A percentile compares a stretch with the other conserved stretches of the same genome.
phyloP scores from a whole-genome alignment of 2,329 filamentous ascomycete species.

The Fusarium buharicum region DNA sequence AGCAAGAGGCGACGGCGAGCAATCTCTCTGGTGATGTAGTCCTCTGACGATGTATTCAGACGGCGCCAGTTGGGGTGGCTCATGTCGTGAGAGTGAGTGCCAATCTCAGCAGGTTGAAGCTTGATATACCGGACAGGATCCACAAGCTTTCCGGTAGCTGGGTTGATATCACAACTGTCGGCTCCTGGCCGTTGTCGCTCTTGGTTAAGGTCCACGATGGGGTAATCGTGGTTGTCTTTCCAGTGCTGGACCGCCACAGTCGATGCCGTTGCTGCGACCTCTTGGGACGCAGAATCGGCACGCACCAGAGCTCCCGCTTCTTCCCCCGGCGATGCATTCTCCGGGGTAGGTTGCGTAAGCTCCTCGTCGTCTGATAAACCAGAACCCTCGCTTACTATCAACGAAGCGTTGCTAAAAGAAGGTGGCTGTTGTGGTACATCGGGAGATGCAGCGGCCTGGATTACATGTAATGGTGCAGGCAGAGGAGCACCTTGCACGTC shows the following conservation, averaged over 20 bases:
- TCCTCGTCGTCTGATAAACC: not conserved
- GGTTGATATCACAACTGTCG: constrained; percentile 51
- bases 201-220: not conserved
- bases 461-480: constrained; percentile 38
- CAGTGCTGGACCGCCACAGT: constrained; percentile 4
- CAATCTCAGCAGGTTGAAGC: constrained; percentile 34
- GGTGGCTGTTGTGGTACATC: not conserved
- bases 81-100: constrained; percentile 14
- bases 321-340: not conserved
- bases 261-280: not conserved
- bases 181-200: constrained; percentile 1
- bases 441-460: constrained; percentile 18
- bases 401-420: constrained; percentile 8
- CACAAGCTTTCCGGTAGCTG: constrained; percentile 50
- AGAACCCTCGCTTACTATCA: constrained; percentile 26
- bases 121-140: constrained; percentile 48
- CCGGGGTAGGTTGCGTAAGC: not conserved
- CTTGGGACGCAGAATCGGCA: not conserved
- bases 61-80: constrained; percentile 45
- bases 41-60: constrained; percentile 44
- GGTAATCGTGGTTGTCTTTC: constrained; percentile 1
- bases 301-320: not conserved
- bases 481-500: constrained; percentile 15
- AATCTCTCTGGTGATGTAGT: constrained; percentile 44
- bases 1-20: constrained; percentile 29